Conservation (phyloP, 2,329 filamentous ascomycete species). For the Stemphylium beticola region DNA sequence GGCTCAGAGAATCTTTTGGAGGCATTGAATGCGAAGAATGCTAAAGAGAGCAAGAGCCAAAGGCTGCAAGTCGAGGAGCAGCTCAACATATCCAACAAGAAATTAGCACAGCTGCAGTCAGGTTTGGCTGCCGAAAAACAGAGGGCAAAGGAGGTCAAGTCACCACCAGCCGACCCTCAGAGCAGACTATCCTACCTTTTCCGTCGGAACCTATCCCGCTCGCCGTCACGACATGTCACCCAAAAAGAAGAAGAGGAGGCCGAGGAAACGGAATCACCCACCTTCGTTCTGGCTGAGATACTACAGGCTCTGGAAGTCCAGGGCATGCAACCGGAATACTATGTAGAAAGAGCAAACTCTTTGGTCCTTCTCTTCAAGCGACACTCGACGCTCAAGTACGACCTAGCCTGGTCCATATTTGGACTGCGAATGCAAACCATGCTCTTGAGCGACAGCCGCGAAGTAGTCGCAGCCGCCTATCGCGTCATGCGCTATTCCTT, state of each 20-base stretch:
- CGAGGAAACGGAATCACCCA: constrained; percentile 79
- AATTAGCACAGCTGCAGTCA: constrained; percentile 65
- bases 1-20: constrained; percentile 98
- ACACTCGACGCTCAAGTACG: constrained; percentile 92
- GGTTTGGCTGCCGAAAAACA: constrained; percentile 67
- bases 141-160: constrained; percentile 61
- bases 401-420: constrained; percentile 94
- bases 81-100: constrained; percentile 83
- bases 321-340: constrained; percentile 90
- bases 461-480: constrained; percentile 94
- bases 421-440: constrained; percentile 92
- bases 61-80: constrained; percentile 72
- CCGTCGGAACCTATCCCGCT: constrained; percentile 61
- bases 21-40: constrained; percentile 90
- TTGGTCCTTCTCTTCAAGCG: constrained; percentile 96
- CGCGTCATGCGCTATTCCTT: constrained; percentile 93
- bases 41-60: constrained; percentile 85
- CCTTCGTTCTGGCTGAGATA: constrained; percentile 87
- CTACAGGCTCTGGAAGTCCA: constrained; percentile 87
- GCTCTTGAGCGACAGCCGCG: constrained; percentile 92
- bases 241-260: constrained; percentile 70
- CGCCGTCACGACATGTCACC: constrained; percentile 54
- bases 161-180: constrained; percentile 53
- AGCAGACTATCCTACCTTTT: constrained; percentile 65
- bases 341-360: constrained; percentile 88